phyloP scores from a whole-genome alignment of 768 basidiomycete species.

The Boletus tomentosulus region DNA sequence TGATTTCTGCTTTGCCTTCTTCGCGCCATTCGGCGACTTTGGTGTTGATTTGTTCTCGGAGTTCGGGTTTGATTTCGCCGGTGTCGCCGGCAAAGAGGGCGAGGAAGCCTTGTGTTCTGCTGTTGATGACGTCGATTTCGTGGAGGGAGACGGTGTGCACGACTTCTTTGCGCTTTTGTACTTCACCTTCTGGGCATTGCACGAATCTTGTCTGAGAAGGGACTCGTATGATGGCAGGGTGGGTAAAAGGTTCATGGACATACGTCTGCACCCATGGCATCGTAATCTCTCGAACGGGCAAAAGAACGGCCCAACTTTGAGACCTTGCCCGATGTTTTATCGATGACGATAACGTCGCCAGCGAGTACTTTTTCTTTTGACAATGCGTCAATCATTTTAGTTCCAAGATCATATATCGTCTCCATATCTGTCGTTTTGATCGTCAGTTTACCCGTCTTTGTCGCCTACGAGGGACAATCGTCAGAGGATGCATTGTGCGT shows the following conservation, averaged over 20 bases:
- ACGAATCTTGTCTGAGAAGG: conserved; percentile 86
- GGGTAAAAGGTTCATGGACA: conserved; percentile 26
- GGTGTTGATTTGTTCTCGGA: conserved; percentile 93
- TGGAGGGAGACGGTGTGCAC: conserved; percentile 97
- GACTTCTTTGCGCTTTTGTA: conserved; percentile 96
- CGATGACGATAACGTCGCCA: conserved; percentile 94
- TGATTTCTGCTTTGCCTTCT: conserved; percentile 97
- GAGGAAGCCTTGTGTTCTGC: conserved; percentile 96
- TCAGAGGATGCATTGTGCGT: neutral
- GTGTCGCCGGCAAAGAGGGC: conserved; percentile 95
- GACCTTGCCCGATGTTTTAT: conserved; percentile 96
- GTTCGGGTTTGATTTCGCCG: conserved; percentile 96
- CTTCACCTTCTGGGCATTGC: conserved; percentile 95
- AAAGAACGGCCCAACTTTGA: conserved; percentile 95
- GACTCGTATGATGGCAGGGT: neutral
- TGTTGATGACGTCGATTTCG: conserved; percentile 99
- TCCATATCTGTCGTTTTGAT: conserved; percentile 99
- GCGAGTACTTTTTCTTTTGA: conserved; percentile 95
- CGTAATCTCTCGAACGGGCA: conserved; percentile 95
- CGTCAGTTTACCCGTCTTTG: conserved; percentile 95
- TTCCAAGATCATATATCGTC: conserved; percentile 96
- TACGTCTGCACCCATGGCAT: conserved; percentile 99
- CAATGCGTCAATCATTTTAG: conserved; percentile 98
- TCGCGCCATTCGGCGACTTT: conserved; percentile 98
- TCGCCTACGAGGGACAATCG: conserved; percentile 54